phyloP scores from a whole-genome alignment of 208 protist species.

The Balamuthia mandrillaris region DNA sequence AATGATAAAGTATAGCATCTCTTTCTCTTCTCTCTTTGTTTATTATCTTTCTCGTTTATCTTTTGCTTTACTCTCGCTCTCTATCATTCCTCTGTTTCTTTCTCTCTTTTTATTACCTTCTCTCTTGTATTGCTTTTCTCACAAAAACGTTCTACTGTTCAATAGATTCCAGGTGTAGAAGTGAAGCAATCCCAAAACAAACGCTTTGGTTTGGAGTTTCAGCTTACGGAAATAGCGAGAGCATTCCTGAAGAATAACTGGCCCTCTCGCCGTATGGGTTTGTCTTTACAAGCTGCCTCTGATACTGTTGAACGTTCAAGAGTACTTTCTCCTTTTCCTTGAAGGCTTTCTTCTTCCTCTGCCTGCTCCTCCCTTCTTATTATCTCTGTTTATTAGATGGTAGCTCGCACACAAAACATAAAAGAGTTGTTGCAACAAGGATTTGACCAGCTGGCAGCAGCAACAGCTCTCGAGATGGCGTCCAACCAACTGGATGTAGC shows the following conservation, averaged over 20 bases:
- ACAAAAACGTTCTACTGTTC: too few species aligned
- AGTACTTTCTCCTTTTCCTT: not conserved
- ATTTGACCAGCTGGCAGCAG: not conserved
- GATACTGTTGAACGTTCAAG: not conserved
- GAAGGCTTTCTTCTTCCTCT: not conserved
- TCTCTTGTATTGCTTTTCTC: too few species aligned
- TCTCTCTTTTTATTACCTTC: too few species aligned
- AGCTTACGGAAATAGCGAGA: not conserved
- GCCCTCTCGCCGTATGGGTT: not conserved
- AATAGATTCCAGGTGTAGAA: not conserved
- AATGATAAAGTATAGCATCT: not conserved
- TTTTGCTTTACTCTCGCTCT: too few species aligned
- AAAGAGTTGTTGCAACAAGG: not conserved
- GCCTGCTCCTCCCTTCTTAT: not conserved
- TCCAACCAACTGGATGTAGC: not conserved
- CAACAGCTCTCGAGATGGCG: not conserved
- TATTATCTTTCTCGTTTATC: too few species aligned
- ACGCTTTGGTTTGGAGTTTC: not conserved
- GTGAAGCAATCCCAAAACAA: slow-evolving; percentile 3
- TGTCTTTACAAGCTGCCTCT: not conserved
- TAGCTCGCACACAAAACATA: not conserved
- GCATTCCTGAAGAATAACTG: not conserved
- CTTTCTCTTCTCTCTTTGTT: not conserved
- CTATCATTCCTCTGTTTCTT: too few species aligned
- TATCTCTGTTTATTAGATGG: not conserved